Percentiles rank a stretch among this genome's conserved stretches.
Conservation (phyloP, 345 rosid genomes). For the Geranium brycei region DNA sequence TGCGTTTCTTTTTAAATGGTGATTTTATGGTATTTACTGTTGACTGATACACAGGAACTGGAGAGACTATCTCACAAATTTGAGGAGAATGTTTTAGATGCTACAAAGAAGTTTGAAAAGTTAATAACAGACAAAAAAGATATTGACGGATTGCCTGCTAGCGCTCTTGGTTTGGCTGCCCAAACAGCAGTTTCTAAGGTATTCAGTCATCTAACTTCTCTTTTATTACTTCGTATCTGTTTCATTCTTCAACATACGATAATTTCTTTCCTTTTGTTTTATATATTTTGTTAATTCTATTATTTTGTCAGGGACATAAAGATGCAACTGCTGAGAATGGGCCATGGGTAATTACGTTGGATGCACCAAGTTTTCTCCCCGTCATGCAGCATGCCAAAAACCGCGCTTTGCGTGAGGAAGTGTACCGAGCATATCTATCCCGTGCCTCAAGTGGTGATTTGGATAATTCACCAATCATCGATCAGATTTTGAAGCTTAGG, state of each 20-base stretch:
- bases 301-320: conserved; percentile 48
- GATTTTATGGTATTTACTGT: conserved; percentile 1
- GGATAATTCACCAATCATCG: conserved; percentile 59
- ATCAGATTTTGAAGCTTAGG: conserved; percentile 64
- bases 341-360: conserved; percentile 81
- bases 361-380: conserved; percentile 63
- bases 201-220: conserved; percentile 2
- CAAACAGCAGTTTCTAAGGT: conserved; percentile 88
- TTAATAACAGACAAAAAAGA: conserved; percentile 64
- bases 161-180: conserved; percentile 81
- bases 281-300: conserved; percentile 2
- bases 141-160: conserved; percentile 83
- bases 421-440: conserved; percentile 50
- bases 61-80: conserved; percentile 68
- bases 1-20: not conserved
- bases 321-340: conserved; percentile 76
- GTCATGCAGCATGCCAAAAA: conserved; percentile 82
- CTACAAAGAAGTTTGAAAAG: conserved; percentile 85
- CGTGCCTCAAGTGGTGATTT: conserved; percentile 78
- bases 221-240: not conserved
- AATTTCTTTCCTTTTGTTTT: not conserved
- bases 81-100: conserved; percentile 75
- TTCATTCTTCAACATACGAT: conserved; percentile 1
- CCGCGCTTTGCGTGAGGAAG: conserved; percentile 73
- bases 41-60: conserved; percentile 45